Conservation (phyloP, 768 basidiomycete species). For the Pholiota molesta region DNA sequence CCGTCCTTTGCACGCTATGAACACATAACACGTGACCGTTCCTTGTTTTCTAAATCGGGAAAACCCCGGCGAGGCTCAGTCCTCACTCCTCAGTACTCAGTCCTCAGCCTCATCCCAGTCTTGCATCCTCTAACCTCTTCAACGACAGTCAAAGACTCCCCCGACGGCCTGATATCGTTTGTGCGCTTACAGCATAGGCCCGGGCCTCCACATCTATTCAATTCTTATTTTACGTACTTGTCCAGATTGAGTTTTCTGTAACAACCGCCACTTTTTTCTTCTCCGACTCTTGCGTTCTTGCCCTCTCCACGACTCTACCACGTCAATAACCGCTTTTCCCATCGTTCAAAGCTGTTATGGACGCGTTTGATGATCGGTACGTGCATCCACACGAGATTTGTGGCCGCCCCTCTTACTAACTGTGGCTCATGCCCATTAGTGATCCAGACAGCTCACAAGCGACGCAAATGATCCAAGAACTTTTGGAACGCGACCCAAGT, state of each 20-base stretch:
- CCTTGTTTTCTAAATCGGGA: not conserved
- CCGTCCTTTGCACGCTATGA: not conserved
- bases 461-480: conserved; percentile 52
- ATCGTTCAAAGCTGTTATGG: conserved; percentile 30
- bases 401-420: not conserved
- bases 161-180: not conserved
- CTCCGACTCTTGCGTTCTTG: not conserved
- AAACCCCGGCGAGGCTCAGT: not conserved
- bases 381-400: conserved; percentile 20
- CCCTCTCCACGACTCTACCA: not conserved
- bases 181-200: not conserved
- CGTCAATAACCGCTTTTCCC: not conserved
- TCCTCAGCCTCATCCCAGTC: too few species aligned
- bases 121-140: too few species aligned
- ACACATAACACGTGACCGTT: conserved; percentile 6
- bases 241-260: not conserved
- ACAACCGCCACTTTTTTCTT: not conserved
- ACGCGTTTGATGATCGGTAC: conserved; percentile 39
- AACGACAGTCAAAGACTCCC: too few species aligned
- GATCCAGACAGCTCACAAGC: conserved; percentile 54
- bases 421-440: conserved; percentile 30
- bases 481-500: conserved; percentile 33
- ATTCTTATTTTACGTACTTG: conserved; percentile 3
- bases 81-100: too few species aligned
- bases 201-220: not conserved